These are phyloP conservation scores for Xylariaceae sp. DNA, from an alignment of 2,329 filamentous ascomycete species.

Conservation along the genomic window DNA sequence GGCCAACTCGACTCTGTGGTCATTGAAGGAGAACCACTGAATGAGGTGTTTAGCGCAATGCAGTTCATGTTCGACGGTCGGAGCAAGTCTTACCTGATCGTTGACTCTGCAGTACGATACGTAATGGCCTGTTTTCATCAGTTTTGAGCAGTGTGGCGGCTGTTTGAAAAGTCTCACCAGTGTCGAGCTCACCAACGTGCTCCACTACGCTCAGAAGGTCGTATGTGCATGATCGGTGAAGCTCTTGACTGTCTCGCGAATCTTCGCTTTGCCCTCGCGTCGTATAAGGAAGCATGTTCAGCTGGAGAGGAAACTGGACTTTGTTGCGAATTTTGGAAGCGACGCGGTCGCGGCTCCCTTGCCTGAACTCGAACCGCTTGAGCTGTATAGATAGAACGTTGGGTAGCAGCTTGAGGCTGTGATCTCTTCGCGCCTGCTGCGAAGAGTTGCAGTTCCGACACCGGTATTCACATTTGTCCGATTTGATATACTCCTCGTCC, in stretches of 20 bases:
- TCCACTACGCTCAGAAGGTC: slow-evolving; percentile 87
- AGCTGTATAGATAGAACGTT: slow-evolving; percentile 89
- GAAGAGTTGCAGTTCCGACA: slow-evolving; percentile 75
- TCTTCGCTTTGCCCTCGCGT: slow-evolving; percentile 56
- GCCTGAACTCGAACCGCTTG: slow-evolving; percentile 77
- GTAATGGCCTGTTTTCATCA: slow-evolving; percentile 60
- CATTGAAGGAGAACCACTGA: slow-evolving; percentile 93
- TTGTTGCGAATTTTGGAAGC: slow-evolving; percentile 85
- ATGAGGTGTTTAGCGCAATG: neutral
- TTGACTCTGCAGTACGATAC: slow-evolving; percentile 83
- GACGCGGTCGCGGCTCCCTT: slow-evolving; percentile 59
- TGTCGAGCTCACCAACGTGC: slow-evolving; percentile 88
- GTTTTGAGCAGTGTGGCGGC: neutral
- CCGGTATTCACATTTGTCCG: slow-evolving; percentile 84
- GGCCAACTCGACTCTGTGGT: slow-evolving; percentile 84
- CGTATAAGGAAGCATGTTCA: slow-evolving; percentile 90
- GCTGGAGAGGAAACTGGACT: slow-evolving; percentile 77
- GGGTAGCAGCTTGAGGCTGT: slow-evolving; percentile 78
- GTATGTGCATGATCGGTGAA: slow-evolving; percentile 69
- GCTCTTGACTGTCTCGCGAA: slow-evolving; percentile 47
- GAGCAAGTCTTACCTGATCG: slow-evolving; percentile 52
- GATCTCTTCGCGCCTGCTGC: slow-evolving; percentile 77
- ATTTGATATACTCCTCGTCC: slow-evolving; percentile 78
- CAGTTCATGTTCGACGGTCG: neutral
- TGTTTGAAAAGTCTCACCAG: slow-evolving; percentile 43